Evolutionary conservation across 768 basidiomycete genomes (phyloP).

Genomic region (Mycena rebaudengoi): DNA sequence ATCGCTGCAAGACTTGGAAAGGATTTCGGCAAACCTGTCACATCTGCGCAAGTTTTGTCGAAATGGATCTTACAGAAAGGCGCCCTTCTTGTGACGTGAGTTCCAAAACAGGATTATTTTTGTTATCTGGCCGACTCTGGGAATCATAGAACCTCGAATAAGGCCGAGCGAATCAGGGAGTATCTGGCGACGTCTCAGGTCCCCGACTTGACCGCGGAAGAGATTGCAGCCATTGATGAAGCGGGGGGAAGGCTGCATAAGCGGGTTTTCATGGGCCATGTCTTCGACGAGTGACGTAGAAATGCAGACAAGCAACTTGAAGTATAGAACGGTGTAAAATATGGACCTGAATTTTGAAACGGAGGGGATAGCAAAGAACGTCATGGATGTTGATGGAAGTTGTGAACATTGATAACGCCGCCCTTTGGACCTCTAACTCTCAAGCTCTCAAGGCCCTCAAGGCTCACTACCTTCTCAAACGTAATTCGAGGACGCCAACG

Average conservation of each 20-base stretch:
- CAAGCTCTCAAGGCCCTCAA: no score
- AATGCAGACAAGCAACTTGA: not conserved
- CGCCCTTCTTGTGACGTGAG: constrained; percentile 72
- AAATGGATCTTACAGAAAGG: constrained; percentile 75
- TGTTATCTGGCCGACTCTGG: not conserved
- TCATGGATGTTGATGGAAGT: no score
- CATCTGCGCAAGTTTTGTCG: constrained; percentile 69
- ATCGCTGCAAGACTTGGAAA: constrained; percentile 62
- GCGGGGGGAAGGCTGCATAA: constrained; percentile 59
- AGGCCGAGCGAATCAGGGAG: constrained; percentile 55
- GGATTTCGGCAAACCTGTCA: constrained; percentile 49
- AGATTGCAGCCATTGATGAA: constrained; percentile 68
- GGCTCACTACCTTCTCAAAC: no score
- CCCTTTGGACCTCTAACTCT: no score
- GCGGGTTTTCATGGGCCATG: constrained; percentile 49
- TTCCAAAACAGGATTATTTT: constrained; percentile 14
- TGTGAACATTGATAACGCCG: no score
- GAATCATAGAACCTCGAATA: constrained; percentile 54
- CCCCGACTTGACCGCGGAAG: constrained; percentile 64
- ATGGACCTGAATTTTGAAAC: not conserved
- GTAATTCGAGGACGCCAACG: no score
- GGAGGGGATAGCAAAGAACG: no score
- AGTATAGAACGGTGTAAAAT: not conserved
- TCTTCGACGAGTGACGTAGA: constrained; percentile 43
- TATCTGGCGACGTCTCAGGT: constrained; percentile 48